Evolutionary conservation across 257 asterid genomes (phyloP), one percentile per base, ranked within the genome.

Genomic region (Plantago major): DNA sequence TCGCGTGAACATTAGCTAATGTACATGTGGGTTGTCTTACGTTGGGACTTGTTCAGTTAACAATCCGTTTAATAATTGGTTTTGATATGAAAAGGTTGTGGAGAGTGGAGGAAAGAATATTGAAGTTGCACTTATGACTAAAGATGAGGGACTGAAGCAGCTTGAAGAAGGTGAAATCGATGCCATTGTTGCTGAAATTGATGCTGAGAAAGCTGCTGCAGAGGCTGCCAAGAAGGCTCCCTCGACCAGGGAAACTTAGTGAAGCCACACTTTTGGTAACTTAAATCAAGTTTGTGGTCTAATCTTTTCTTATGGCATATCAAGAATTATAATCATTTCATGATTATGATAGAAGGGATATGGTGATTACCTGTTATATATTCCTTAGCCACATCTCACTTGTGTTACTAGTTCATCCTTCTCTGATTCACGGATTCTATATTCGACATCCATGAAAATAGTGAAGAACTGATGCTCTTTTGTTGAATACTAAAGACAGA

Each of bases 101-200:
- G 98, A 91, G 78, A 86, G 96, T 57, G 98, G 96, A 19, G 98
- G 98, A 70, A 92, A 88, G 85, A 92, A 92, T 82, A 84, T 92
- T 14, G 98, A 92, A 78, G 96, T 88, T 54, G 98, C 94, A 46
- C 92, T 91, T 43, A 91, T 91, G 96, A 91, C 95, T 6, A 88
- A 79, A 72, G 89, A 88, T 45, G 68, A 72, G 14, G 98, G 95
- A 59, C 77, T 88, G 70, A 73, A 58, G 61, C 96, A 88, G 71
- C 96, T 91, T 48, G 98, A 91, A 69, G 98, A 91, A 81, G 90
- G 88, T 65, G 98, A 91, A 66, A 91, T 88, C 7, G 98, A 91
- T 65, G 92, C 85, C 54, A 71, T 90, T 70, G 98, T 82, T 68
- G 92, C 87, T 7, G 95, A 88, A 56, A 88, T 88, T 37, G 96